A percentile compares a stretch with the other conserved stretches of the same genome.
These are phyloP conservation scores for Phialophora verrucosa DNA, from an alignment of 2,329 filamentous ascomycete genomes.

Conservation along the genomic window DNA sequence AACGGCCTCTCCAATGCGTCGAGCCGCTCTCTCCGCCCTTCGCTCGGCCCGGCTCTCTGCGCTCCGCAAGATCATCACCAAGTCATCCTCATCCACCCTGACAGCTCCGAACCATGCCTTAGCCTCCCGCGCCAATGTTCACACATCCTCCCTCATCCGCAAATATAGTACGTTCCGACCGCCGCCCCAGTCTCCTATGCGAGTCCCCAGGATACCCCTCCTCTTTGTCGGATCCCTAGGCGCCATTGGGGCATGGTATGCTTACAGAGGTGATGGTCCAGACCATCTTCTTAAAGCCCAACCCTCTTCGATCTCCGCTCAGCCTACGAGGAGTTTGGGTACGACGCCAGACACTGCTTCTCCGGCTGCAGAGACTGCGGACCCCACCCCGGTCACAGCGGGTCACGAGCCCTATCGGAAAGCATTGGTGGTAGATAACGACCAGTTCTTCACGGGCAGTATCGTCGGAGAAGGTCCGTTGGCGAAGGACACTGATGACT, in stretches of 20 bases:
- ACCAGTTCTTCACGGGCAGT: slow-evolving; percentile 86
- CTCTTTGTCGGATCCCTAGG: slow-evolving; percentile 55
- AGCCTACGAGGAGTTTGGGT: slow-evolving; percentile 31
- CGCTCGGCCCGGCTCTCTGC: slow-evolving; percentile 54
- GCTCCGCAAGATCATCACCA: slow-evolving; percentile 49
- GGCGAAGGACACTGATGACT: slow-evolving; percentile 84
- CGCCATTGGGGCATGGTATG: slow-evolving; percentile 57
- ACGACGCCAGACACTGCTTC: slow-evolving; percentile 28
- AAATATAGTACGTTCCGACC: slow-evolving; percentile 47
- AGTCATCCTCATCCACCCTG: slow-evolving; percentile 42
- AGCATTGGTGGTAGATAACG: slow-evolving; percentile 85
- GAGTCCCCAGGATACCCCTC: slow-evolving; percentile 55
- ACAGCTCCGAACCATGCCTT: slow-evolving; percentile 48
- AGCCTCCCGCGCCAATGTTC: slow-evolving; percentile 42
- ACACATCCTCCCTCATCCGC: slow-evolving; percentile 43
- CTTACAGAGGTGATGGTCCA: slow-evolving; percentile 49
- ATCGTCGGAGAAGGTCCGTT: slow-evolving; percentile 85
- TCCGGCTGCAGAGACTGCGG: slow-evolving; percentile 36
- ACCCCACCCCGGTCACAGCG: slow-evolving; percentile 45
- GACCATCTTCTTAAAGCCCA: slow-evolving; percentile 29
- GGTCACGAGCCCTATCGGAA: slow-evolving; percentile 62
- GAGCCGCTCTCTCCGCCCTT: slow-evolving; percentile 53
- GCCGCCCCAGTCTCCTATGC: slow-evolving; percentile 54
- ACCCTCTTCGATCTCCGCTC: slow-evolving; percentile 37
- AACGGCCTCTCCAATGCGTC: slow-evolving; percentile 51